Percentiles rank a stretch among this genome's conserved stretches.
Conservation (phyloP, 352 stramenopile genomes). For the Pythium chondricola region DNA sequence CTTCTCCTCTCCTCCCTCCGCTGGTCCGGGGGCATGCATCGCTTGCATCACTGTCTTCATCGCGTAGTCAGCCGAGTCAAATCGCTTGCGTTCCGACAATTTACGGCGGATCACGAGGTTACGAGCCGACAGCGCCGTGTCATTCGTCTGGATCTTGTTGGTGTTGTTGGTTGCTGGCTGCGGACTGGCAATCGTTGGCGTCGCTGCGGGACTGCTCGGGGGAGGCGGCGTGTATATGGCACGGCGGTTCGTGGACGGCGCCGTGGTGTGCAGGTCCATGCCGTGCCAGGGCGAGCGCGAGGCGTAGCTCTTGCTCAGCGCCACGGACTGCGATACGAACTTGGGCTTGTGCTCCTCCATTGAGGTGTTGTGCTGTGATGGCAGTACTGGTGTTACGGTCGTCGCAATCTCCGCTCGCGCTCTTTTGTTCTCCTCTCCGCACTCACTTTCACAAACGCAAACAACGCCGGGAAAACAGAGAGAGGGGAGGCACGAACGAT, state of each 20-base stretch:
- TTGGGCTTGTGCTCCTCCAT: not conserved
- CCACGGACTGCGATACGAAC: not conserved
- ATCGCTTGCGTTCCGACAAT: constrained; percentile 69
- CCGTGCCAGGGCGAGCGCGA: constrained; percentile 18
- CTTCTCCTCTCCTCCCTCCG: not conserved
- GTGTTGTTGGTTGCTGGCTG: not conserved
- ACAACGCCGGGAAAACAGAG: no score
- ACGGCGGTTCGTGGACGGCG: constrained; percentile 14
- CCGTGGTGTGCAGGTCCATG: constrained; percentile 23
- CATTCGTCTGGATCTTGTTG: constrained; percentile 1
- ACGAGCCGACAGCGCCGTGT: constrained; percentile 54
- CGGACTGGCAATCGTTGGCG: not conserved
- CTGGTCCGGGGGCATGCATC: constrained; percentile 7
- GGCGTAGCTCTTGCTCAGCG: not conserved
- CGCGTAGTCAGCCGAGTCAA: constrained; percentile 80
- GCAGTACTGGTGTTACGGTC: no score
- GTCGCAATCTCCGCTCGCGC: no score
- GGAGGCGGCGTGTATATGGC: constrained; percentile 13
- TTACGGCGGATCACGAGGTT: constrained; percentile 74
- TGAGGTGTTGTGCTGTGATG: no score
- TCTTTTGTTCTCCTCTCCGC: not conserved
- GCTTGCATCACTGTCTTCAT: constrained; percentile 42
- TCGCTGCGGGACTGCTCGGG: not conserved
- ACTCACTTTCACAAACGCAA: no score
- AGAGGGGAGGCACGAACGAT: no score